These are phyloP conservation scores for Akanthomyces dipterigenus DNA, from an alignment of 2,329 filamentous ascomycete species.

Conservation along the genomic window DNA sequence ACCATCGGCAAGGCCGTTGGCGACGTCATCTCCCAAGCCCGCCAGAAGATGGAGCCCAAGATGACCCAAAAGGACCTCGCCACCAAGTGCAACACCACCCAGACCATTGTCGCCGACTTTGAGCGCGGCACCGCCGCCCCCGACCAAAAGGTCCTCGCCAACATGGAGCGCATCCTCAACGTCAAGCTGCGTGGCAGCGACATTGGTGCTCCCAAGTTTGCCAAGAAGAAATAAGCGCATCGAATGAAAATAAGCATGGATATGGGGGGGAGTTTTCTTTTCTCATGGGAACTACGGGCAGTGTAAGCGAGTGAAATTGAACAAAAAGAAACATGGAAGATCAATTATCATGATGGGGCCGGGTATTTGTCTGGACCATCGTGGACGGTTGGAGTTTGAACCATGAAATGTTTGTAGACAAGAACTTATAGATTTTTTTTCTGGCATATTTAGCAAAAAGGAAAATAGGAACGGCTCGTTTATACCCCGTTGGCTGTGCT, in stretches of 20 bases:
- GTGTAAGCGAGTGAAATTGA: slow-evolving; percentile 8
- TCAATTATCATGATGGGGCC: background rate
- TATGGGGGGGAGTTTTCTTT: background rate
- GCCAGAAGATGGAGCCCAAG: slow-evolving; percentile 79
- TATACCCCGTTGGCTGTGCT: background rate
- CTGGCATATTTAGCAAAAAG: slow-evolving; percentile 11
- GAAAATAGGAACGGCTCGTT: slow-evolving; percentile 4
- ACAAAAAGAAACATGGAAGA: background rate
- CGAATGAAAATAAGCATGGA: background rate
- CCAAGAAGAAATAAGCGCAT: slow-evolving; percentile 53
- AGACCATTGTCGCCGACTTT: slow-evolving; percentile 72
- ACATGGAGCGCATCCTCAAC: slow-evolving; percentile 80
- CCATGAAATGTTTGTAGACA: slow-evolving; percentile 3
- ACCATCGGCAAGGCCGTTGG: slow-evolving; percentile 77
- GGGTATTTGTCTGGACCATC: background rate
- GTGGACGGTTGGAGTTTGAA: slow-evolving; percentile 10
- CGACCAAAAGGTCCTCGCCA: slow-evolving; percentile 73
- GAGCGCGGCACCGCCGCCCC: slow-evolving; percentile 73
- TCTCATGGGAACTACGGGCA: slow-evolving; percentile 11
- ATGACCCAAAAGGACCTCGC: slow-evolving; percentile 91
- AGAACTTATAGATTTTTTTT: slow-evolving; percentile 11
- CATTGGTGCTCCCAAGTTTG: slow-evolving; percentile 78
- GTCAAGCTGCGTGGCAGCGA: slow-evolving; percentile 80
- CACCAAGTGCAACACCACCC: slow-evolving; percentile 82
- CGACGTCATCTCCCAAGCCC: slow-evolving; percentile 72